Evolutionary conservation across 805 yeast genomes (phyloP), one percentile per base, ranked within the genome.

Genomic region (Grigorovia humatica): DNA sequence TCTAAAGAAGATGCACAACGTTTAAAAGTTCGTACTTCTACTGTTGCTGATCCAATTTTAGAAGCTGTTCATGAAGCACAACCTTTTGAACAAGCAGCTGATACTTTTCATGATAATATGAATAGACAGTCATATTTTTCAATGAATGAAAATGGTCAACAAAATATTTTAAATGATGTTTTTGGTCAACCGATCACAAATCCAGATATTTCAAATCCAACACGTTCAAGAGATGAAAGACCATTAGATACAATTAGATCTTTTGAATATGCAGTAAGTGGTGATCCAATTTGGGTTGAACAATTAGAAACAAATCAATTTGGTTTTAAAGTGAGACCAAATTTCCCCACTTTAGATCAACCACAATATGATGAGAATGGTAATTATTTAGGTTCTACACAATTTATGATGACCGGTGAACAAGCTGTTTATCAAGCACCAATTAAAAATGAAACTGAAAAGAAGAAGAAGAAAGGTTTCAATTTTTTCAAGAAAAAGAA

Each of bases 161-260:
- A 44, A 44, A 74, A 73, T 44, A 81, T 82, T 30, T 52, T 65
- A 29, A 58, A 60, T 59, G 99, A 93, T 67, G 81, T 88, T 44
- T 91, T 90, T 67, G 99, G 99, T 19, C 78, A 79, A 53, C 80
- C 83, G 7, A 93, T 93, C 61, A 65, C 64, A 2, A 80, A 80
- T 56, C 86, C 95, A 8, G 99, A 93, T 66, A 75, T 85, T 59
- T 88, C 96, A 42, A 93, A 93, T 65, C 99, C 99, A 30, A 83
- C 96, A 7, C 79, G 99, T 62, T 71, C 85, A 19, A 80, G 99
- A 69, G 91, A 90, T 67, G 99, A 93, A 70, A 80, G 99, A 62
- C 99, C 99, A 4, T 73, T 93, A 61, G 99, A 95, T 68, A 93
- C 99, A 1, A 90, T 93, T 62, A 77, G 98, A 60, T 77, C 87